Evolutionary conservation across 805 yeast genomes (phyloP), one percentile per base, ranked within the genome.

Genomic region (Nakazawaea ambrosiae): DNA sequence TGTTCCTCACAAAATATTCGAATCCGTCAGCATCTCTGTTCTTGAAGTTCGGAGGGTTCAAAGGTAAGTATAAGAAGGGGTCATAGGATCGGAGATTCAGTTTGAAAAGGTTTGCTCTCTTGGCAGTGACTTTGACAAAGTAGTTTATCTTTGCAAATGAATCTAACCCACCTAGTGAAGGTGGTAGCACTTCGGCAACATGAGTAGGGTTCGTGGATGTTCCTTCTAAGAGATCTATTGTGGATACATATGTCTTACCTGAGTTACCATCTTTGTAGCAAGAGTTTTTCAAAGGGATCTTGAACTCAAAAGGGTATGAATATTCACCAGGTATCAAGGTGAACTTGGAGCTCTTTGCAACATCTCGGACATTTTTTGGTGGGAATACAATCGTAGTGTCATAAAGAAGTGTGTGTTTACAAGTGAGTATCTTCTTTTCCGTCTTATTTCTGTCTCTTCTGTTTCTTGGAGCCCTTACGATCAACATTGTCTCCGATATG

Each of bases 91-190:
- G 57, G 23, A 68, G 48, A 42, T 75, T 78, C 20, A 63, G 35
- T 38, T 68, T 67, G 39, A 73, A 57, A 23, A 75, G 48, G 3
- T 76, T 64, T 2, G 78, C 55, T 32, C 78, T 50, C 40, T 70
- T 72, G 29, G 78, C 77, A 1, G 84, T 78, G 8, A 66, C 81
- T 53, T 78, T 78, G 38, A 79, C 63, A 49, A 68, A 78, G 50
- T 78, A 78, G 39, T 65, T 60, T 34, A 75, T 54, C 9, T 53
- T 49, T 6, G 71, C 74, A 18, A 33, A 32, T n/a, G 47, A 46
- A 2, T 46, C 51, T 18, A 49, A 15, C 7, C 50, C 54, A 32
- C 48, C 44, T 26, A 54, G 44, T 18, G 47, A 49, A 15, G 57
- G 58, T 6, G 63, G 61, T 18, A 58, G 39, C 2, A 36, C 33